Evolutionary conservation across 345 rosid genomes (phyloP).

Genomic region (Clausena lansium): DNA sequence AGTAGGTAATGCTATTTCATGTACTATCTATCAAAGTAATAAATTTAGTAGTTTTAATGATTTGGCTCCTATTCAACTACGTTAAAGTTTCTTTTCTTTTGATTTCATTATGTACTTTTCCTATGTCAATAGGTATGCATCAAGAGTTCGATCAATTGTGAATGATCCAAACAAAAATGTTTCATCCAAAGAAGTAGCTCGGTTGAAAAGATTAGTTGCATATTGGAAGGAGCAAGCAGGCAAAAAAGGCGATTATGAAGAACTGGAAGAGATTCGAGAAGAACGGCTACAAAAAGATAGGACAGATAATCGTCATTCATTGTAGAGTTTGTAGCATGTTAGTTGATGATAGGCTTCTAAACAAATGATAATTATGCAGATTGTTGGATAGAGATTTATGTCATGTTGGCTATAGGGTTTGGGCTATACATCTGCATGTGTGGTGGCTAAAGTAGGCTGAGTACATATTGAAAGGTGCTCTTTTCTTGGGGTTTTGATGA

Average conservation of each 20-base stretch:
- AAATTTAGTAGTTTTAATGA: neutral
- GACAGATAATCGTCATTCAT: conserved; percentile 54
- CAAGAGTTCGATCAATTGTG: conserved; percentile 84
- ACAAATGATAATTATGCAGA: neutral
- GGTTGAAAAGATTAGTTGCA: conserved; percentile 76
- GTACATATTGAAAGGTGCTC: neutral
- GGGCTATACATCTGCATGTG: neutral
- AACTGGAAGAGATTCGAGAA: conserved; percentile 78
- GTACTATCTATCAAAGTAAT: no score
- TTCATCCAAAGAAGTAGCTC: conserved; percentile 79
- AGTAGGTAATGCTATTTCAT: neutral
- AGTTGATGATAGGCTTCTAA: neutral
- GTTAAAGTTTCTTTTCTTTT: neutral
- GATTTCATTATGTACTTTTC: neutral
- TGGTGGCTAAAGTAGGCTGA: neutral
- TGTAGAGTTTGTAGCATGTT: conserved; percentile 27
- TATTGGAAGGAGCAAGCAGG: conserved; percentile 97
- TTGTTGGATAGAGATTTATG: neutral
- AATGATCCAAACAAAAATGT: conserved; percentile 90
- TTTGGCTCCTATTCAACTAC: neutral
- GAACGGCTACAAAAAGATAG: conserved; percentile 46
- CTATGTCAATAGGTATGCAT: conserved; percentile 60
- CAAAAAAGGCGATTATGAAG: conserved; percentile 69
- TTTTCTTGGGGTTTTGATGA: neutral
- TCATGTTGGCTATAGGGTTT: neutral